Evolutionary conservation across 768 basidiomycete genomes (phyloP), one percentile per base, ranked within the genome.

Genomic region (Gymnopilus junonius): DNA sequence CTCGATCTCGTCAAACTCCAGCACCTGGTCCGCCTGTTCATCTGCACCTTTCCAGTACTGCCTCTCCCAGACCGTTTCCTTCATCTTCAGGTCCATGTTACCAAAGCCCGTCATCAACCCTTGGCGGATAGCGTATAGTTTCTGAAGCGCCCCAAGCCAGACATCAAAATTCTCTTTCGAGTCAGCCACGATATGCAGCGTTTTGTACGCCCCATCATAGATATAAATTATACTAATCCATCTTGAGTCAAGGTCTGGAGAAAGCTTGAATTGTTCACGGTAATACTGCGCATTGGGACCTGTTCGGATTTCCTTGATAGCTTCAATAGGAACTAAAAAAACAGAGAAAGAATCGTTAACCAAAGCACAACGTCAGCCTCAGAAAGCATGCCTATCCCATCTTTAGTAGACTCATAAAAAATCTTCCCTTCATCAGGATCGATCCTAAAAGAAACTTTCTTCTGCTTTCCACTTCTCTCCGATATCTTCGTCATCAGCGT

Each of bases 201-300:
- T 91, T 79, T 96, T 96, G 82, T 93, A 94, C 23, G 80, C 81
- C 12, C 88, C 90, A 45, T 89, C 87, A 53, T 89, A 78, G 62
- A 91, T 86, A 69, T 96, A 95, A 65, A 95, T 87, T 75, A 97
- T 82, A 0, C 94, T 93, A 66, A 97, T 83, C 93, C 94, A 97
- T 20, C 88, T 82, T 39, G 84, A 79, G 67, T 92, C 89, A 61
- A 83, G 82, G 55, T 87, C 84, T 51, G 80, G 75, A 0, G 90
- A 79, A 40, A 88, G 80, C 69, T 86, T 85, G 76, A 90, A 90
- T 67, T 88, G 88, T 51, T 85, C 81, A 57, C 89, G 87, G 71
- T 93, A 89, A 73, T 89, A 88, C 20, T 84, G 80, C 1, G 91
- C 87, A 32, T 93, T 88, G 4, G 83, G 70, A 14, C 90, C 92